Evolutionary conservation across 2,329 filamentous ascomycete species (phyloP).

Genomic region (Neopestalotiopsis sp.): DNA sequence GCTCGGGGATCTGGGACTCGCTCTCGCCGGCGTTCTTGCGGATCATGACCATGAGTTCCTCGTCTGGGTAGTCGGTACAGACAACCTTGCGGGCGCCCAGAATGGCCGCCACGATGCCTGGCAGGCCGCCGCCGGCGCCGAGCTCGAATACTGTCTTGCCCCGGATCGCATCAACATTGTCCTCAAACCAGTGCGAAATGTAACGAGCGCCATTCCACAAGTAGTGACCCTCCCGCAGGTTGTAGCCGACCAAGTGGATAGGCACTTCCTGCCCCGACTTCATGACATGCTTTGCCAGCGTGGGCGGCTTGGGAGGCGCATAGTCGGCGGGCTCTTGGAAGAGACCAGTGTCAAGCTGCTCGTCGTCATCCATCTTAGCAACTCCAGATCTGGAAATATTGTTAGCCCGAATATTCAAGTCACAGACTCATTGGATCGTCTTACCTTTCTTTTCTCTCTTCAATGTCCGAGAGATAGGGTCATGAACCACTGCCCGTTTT

Average conservation of each 20-base stretch:
- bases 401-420: neutral
- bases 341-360: slow-evolving; percentile 52
- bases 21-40: slow-evolving; percentile 70
- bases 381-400: neutral
- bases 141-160: slow-evolving; percentile 82
- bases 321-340: slow-evolving; percentile 84
- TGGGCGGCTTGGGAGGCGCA: slow-evolving; percentile 77
- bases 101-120: slow-evolving; percentile 77
- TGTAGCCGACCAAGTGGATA: slow-evolving; percentile 83
- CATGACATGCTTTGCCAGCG: slow-evolving; percentile 76
- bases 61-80: slow-evolving; percentile 88
- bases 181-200: slow-evolving; percentile 79
- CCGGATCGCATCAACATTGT: slow-evolving; percentile 65
- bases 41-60: slow-evolving; percentile 81
- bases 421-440: neutral
- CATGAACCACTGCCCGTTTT: slow-evolving; percentile 7
- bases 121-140: slow-evolving; percentile 85
- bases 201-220: slow-evolving; percentile 90
- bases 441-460: neutral
- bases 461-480: neutral
- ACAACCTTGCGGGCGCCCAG: slow-evolving; percentile 75
- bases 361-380: slow-evolving; percentile 32
- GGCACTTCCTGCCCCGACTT: slow-evolving; percentile 67
- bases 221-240: slow-evolving; percentile 86
- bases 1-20: slow-evolving; percentile 46